Evolutionary conservation across 306 rosid species (phyloP).

Genomic region (Vigna unguiculata): DNA sequence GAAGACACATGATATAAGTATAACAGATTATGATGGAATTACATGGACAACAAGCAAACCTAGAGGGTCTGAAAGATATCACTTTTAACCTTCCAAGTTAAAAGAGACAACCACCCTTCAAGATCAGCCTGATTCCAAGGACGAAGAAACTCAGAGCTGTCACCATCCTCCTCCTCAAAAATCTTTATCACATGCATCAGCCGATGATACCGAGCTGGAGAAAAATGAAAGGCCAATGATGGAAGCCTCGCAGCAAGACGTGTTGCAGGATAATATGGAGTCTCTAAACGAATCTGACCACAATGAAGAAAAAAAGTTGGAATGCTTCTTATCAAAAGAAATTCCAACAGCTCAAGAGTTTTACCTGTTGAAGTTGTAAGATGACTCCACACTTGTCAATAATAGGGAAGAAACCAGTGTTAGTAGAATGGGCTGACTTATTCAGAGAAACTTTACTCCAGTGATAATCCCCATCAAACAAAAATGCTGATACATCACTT

Average conservation of each 20-base stretch:
- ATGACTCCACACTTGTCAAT: conserved; percentile 86
- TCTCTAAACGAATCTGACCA: conserved; percentile 74
- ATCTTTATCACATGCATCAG: conserved; percentile 83
- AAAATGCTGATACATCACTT: conserved; percentile 94
- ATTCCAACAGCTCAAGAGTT: conserved; percentile 36
- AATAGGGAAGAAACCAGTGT: conserved; percentile 72
- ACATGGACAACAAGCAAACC: conserved; percentile 22
- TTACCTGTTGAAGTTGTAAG: conserved; percentile 87
- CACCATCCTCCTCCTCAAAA: conserved; percentile 74
- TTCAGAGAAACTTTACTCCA: conserved; percentile 71
- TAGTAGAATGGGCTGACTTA: conserved; percentile 49
- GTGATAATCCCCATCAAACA: conserved; percentile 88
- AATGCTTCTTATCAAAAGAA: conserved; percentile 33
- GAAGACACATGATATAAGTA: conserved; percentile 6
- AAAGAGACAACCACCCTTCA: conserved; percentile 91
- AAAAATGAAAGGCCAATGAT: conserved; percentile 87
- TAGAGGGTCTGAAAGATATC: conserved; percentile 34
- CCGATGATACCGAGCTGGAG: conserved; percentile 98
- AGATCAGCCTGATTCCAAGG: conserved; percentile 94
- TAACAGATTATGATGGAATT: conserved; percentile 24
- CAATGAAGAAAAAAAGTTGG: conserved; percentile 26
- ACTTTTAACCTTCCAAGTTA: conserved; percentile 75
- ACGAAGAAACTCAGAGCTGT: conserved; percentile 60
- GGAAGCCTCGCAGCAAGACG: conserved; percentile 89
- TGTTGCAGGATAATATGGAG: conserved; percentile 78